These are phyloP conservation scores for Debaryomyces subglobosus DNA, from an alignment of 1,139 yeast genomes.

Conservation along the genomic window DNA sequence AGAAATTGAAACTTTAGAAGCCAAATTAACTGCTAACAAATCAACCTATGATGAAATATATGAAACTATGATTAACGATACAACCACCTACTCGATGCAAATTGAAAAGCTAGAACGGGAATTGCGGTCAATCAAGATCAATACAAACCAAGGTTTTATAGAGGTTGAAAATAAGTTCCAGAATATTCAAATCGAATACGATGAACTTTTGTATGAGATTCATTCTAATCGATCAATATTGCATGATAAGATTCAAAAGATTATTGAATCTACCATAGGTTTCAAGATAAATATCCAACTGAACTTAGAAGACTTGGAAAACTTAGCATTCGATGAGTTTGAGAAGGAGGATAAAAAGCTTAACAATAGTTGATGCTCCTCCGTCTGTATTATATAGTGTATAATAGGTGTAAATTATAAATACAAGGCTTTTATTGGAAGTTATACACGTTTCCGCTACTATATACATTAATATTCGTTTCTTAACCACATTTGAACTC, in stretches of 20 bases:
- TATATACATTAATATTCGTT: slow-evolving; percentile 43
- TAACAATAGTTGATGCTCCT: background rate
- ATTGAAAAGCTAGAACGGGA: slow-evolving; percentile 69
- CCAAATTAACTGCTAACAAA: slow-evolving; percentile 55
- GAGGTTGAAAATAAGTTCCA: slow-evolving; percentile 61
- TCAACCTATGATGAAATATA: slow-evolving; percentile 59
- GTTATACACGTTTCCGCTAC: slow-evolving; percentile 3
- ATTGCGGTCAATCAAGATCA: slow-evolving; percentile 53
- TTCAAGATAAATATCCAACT: slow-evolving; percentile 70
- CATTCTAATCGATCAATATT: slow-evolving; percentile 51
- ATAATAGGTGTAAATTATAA: slow-evolving; percentile 9
- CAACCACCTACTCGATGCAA: slow-evolving; percentile 60
- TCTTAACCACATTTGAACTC: slow-evolving; percentile 65
- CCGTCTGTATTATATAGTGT: slow-evolving; percentile 12
- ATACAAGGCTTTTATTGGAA: slow-evolving; percentile 9
- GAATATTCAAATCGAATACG: slow-evolving; percentile 57
- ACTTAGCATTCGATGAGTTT: slow-evolving; percentile 41
- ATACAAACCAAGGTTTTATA: slow-evolving; percentile 56
- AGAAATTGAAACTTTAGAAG: slow-evolving; percentile 60
- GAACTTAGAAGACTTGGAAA: slow-evolving; percentile 58
- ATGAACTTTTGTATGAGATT: slow-evolving; percentile 52
- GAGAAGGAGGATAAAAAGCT: slow-evolving; percentile 26
- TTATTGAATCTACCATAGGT: slow-evolving; percentile 60
- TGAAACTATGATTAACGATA: slow-evolving; percentile 58
- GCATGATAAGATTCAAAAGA: slow-evolving; percentile 55